phyloP scores from a whole-genome alignment of 345 rosid species.

The Boechera retrofracta region DNA sequence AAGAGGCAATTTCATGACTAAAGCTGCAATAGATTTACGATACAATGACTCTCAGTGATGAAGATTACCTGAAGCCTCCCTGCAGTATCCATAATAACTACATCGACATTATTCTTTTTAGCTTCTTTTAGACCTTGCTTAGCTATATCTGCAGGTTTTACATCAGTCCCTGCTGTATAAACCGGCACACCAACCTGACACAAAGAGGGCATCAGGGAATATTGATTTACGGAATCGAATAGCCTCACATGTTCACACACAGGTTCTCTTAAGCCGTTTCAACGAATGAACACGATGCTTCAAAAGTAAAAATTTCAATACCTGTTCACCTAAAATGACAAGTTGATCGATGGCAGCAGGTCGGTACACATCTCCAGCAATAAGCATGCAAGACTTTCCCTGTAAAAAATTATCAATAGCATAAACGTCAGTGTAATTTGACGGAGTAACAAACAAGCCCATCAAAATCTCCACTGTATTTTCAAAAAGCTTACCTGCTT shows the following conservation, averaged over 20 bases:
- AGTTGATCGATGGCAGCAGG: slow-evolving; percentile 99
- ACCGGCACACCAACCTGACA: slow-evolving; percentile 92
- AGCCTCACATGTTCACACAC: slow-evolving; percentile 17
- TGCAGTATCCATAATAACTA: slow-evolving; percentile 93
- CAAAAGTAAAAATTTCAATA: slow-evolving; percentile 43
- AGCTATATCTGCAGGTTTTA: slow-evolving; percentile 89
- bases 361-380: slow-evolving; percentile 98
- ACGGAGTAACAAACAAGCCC: slow-evolving; percentile 1
- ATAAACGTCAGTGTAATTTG: slow-evolving; percentile 27
- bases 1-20: slow-evolving; percentile 21
- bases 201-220: slow-evolving; percentile 45
- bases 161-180: slow-evolving; percentile 83
- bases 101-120: slow-evolving; percentile 78
- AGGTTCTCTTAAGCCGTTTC: background rate
- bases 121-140: slow-evolving; percentile 89
- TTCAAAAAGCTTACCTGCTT: slow-evolving; percentile 64
- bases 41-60: slow-evolving; percentile 11
- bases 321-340: slow-evolving; percentile 93
- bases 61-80: slow-evolving; percentile 93
- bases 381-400: slow-evolving; percentile 95
- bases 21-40: slow-evolving; percentile 14
- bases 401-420: slow-evolving; percentile 31
- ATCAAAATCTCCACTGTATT: background rate
- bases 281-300: background rate
- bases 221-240: background rate